phyloP scores from a whole-genome alignment of 768 basidiomycete species.

The Lentinula sp. region DNA sequence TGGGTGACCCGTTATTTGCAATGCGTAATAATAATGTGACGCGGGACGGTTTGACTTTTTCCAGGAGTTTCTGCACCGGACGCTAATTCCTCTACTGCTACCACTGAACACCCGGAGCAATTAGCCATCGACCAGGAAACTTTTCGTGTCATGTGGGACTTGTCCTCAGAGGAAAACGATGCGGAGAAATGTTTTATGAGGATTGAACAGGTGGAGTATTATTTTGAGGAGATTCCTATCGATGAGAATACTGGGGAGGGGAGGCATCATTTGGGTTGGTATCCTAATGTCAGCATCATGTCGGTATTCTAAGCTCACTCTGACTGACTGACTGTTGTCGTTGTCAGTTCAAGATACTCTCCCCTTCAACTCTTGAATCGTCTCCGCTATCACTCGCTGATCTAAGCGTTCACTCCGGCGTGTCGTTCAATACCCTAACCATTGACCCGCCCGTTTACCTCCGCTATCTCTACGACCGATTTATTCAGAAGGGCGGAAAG shows the following conservation, averaged over 20 bases:
- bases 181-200: constrained; percentile 43
- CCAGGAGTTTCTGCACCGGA: background rate
- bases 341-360: constrained; percentile 25
- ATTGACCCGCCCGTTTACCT: constrained; percentile 62
- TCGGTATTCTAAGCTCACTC: background rate
- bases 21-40: no score
- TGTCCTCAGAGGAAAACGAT: constrained; percentile 36
- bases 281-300: constrained; percentile 28
- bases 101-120: constrained; percentile 21
- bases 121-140: constrained; percentile 42
- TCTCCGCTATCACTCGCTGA: constrained; percentile 16
- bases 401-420: constrained; percentile 26
- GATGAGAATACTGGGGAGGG: constrained; percentile 18
- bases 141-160: constrained; percentile 45
- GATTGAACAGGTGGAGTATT: constrained; percentile 41
- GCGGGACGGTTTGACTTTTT: background rate
- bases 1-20: constrained; percentile 10
- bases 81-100: background rate
- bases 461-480: constrained; percentile 54
- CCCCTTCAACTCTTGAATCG: constrained; percentile 33
- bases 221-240: constrained; percentile 9
- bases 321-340: background rate
- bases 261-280: constrained; percentile 26
- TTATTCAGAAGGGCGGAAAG: constrained; percentile 49
- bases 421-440: constrained; percentile 53